Conservation (phyloP, 495 filamentous ascomycete species). For the Aspergillus taichungensis region DNA sequence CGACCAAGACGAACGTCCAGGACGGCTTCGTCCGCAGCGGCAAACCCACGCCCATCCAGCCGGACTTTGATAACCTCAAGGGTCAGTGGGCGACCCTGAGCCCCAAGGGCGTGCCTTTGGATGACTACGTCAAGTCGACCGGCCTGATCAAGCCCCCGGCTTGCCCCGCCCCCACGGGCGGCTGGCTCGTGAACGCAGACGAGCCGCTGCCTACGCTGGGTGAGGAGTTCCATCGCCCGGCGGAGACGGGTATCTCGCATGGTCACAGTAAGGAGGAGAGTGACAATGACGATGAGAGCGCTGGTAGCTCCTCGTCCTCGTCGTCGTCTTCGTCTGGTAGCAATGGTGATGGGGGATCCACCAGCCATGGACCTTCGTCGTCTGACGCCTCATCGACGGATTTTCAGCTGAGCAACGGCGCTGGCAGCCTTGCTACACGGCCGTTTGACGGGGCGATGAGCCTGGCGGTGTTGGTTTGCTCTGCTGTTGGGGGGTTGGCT, state of each 20-base stretch:
- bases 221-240: slow-evolving; percentile 15
- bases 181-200: slow-evolving; percentile 65
- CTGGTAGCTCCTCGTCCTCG: background rate
- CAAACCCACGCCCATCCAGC: slow-evolving; percentile 61
- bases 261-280: background rate
- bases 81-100: slow-evolving; percentile 64
- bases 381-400: background rate
- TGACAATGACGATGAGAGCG: background rate
- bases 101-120: slow-evolving; percentile 56
- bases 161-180: slow-evolving; percentile 64
- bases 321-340: too few relatives aligned
- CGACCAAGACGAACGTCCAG: slow-evolving; percentile 38
- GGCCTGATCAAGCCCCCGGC: slow-evolving; percentile 44
- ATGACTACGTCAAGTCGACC: slow-evolving; percentile 53
- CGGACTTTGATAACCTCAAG: slow-evolving; percentile 73
- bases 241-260: too few relatives aligned
- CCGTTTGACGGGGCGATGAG: background rate
- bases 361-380: background rate
- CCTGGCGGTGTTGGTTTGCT: background rate
- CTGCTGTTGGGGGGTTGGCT: slow-evolving; percentile 4
- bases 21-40: slow-evolving; percentile 64
- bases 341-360: too few relatives aligned
- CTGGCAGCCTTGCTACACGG: background rate
- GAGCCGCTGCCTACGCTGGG: slow-evolving; percentile 61
- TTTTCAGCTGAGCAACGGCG: slow-evolving; percentile 2